Evolutionary conservation across 2,329 filamentous ascomycete species (phyloP).

Genomic region (Davidsoniella virescens): DNA sequence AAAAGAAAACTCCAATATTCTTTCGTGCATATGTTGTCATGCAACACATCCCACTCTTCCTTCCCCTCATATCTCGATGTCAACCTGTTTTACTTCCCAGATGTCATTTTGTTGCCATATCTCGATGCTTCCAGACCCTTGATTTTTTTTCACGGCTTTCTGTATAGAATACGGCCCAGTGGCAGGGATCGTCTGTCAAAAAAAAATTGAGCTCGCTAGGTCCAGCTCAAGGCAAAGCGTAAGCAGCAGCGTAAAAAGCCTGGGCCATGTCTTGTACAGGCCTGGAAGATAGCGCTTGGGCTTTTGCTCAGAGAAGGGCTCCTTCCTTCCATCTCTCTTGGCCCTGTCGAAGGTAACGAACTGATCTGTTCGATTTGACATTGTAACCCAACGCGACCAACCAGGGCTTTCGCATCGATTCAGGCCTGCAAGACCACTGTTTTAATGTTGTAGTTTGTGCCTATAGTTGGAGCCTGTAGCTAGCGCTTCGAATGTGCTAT

Average conservation of each 20-base stretch:
- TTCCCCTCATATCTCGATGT: slow-evolving; percentile 4
- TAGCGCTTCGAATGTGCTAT: too few relatives aligned
- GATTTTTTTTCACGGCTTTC: not conserved
- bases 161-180: too few relatives aligned
- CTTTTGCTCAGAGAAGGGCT: not conserved
- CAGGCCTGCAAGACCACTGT: too few relatives aligned
- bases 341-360: not conserved
- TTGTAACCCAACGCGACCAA: not conserved
- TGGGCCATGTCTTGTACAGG: not conserved
- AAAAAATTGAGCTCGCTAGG: not conserved
- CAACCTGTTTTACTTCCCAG: slow-evolving; percentile 11
- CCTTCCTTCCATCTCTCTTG: not conserved
- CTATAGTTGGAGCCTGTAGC: too few relatives aligned
- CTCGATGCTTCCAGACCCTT: not conserved
- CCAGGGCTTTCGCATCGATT: too few relatives aligned
- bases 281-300: not conserved
- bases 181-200: too few relatives aligned
- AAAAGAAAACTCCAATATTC: slow-evolving; percentile 3
- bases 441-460: not conserved
- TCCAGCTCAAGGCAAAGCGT: slow-evolving; percentile 4
- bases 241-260: not conserved
- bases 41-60: not conserved
- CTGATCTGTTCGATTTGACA: not conserved
- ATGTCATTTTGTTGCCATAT: not conserved
- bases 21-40: not conserved